Conservation (phyloP, 331 rosid species). For the Erythrophleum ivorense region DNA sequence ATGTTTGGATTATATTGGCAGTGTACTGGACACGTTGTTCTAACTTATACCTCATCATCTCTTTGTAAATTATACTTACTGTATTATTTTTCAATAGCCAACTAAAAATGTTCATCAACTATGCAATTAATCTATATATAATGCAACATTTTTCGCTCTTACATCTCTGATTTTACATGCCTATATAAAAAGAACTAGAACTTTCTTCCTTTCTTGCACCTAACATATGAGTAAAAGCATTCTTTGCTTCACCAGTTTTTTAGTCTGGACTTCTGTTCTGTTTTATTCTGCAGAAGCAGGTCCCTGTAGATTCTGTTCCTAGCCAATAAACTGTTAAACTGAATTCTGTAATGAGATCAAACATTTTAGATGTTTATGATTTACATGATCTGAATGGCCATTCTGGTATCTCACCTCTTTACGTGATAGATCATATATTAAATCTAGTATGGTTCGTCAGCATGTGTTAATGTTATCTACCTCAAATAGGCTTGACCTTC, state of each 20-base stretch:
- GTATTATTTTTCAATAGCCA: conserved; percentile 7
- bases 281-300: background rate
- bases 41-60: conserved; percentile 11
- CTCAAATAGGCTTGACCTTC: conserved; percentile 12
- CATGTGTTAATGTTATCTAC: background rate
- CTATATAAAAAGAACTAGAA: background rate
- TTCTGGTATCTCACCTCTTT: conserved; percentile 2
- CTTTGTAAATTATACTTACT: conserved; percentile 18
- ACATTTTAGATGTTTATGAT: conserved; percentile 23
- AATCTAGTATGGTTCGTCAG: conserved; percentile 9
- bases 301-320: no score
- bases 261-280: background rate
- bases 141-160: background rate
- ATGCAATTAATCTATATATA: background rate
- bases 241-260: no score
- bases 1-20: background rate
- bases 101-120: background rate
- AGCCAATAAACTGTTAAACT: no score
- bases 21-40: conserved; percentile 8
- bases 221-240: no score
- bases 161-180: background rate
- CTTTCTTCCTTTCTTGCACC: background rate
- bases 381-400: conserved; percentile 23
- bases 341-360: conserved; percentile 23
- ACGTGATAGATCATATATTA: conserved; percentile 5